Conservation (phyloP, 2,329 filamentous ascomycete species). For the Dryadomyces sulphureus region DNA sequence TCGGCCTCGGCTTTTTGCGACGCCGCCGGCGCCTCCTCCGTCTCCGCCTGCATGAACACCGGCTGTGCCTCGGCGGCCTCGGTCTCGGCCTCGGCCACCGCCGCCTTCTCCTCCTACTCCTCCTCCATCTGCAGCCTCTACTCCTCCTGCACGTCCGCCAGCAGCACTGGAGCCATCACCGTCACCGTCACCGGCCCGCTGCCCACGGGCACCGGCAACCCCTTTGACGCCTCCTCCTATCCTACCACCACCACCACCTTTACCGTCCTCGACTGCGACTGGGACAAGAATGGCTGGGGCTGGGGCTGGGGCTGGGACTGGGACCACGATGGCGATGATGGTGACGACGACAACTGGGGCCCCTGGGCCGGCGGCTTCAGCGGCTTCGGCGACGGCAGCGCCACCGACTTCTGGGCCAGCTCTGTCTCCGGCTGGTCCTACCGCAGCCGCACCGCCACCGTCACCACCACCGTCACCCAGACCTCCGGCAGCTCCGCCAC, state of each 20-base stretch:
- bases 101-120: slow-evolving; percentile 21
- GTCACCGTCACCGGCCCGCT: slow-evolving; percentile 18
- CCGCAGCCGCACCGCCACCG: slow-evolving; percentile 18
- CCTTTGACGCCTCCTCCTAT: too few species aligned
- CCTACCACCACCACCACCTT: slow-evolving; percentile 22
- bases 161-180: slow-evolving; percentile 24
- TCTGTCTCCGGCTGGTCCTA: slow-evolving; percentile 21
- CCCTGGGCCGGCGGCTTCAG: slow-evolving; percentile 20
- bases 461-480: slow-evolving; percentile 17
- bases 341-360: slow-evolving; percentile 22
- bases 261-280: slow-evolving; percentile 27
- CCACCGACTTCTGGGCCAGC: slow-evolving; percentile 24
- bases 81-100: slow-evolving; percentile 11
- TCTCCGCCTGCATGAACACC: slow-evolving; percentile 15
- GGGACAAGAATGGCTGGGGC: slow-evolving; percentile 26
- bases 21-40: slow-evolving; percentile 10
- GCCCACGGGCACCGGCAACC: too few species aligned
- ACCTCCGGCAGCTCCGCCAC: slow-evolving; percentile 12
- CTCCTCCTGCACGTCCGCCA: slow-evolving; percentile 23
- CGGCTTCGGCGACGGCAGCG: slow-evolving; percentile 16
- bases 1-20: slow-evolving; percentile 18
- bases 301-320: slow-evolving; percentile 22
- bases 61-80: slow-evolving; percentile 19
- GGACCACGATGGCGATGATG: slow-evolving; percentile 15
- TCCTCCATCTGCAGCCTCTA: slow-evolving; percentile 25